Base-by-base conservation (phyloP, 2,329 filamentous ascomycete species). In the Coniochaeta prunicola region DNA sequence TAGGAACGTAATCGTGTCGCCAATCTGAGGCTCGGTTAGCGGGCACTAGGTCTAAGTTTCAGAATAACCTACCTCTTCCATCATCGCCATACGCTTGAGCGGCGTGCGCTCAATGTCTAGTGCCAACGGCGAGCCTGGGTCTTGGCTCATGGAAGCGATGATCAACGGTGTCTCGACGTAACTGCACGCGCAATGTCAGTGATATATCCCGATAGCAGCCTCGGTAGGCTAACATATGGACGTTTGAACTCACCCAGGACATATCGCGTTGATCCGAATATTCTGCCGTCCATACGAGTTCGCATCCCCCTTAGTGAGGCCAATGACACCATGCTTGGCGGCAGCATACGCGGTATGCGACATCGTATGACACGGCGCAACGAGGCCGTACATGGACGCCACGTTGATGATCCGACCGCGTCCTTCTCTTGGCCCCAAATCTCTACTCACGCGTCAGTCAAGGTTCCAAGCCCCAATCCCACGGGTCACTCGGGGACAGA, bases 181-280 rank as follows among this genome's bases (percentile, higher is more conserved):
- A 10, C 76, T 73, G n/a, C 53, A 12, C n/a, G 9, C 15, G 38
- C 34, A 2, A 17, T 3, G 45, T 50, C 45, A 50, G 45, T 9
- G 10, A 40, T 9, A 12, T 13, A 40, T 9, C 36, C 13, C 31
- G 13, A 13, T 24, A 7, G 6, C 15, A 50, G 17, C 24, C 24
- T 10, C 17, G 13, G 13, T 13, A 24, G 13, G 15, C 26, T n/a
- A 6, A 15, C 19, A 33, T 21, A 31, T 2, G 26, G 15, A 4
- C 3, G 4, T n/a, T 31, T 4, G 4, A 17, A 50, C 53, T 17
- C 36, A 74, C 57, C 77, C 80, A 0, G 82, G 83, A 58, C 83
- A 84, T n/a, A 86, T 78, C 2, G 81, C 81, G 64, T 86, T 86
- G 67, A 86, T 80, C 55, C 82, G 77, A 59, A 86, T 83, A 3